Conservation (phyloP, 176 grass and related monocot species). For the Musa itinerans region DNA sequence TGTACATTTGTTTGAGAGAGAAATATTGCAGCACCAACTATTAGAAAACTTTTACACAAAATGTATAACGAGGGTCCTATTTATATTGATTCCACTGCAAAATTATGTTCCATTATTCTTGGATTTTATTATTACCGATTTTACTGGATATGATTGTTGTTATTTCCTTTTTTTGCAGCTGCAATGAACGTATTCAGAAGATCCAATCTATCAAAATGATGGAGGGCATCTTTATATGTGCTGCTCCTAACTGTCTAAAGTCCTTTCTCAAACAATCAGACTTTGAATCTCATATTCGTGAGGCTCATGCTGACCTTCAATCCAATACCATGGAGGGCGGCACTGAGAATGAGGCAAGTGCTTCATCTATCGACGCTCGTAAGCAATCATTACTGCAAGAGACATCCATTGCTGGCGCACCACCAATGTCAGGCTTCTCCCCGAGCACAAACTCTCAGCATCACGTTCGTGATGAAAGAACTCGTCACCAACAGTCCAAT, state of each 20-base stretch:
- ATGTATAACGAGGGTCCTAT: background rate
- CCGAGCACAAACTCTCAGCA: background rate
- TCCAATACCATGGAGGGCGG: slow-evolving; percentile 6
- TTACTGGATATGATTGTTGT: slow-evolving; percentile 19
- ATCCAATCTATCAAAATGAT: slow-evolving; percentile 94
- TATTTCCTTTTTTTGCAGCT: slow-evolving; percentile 44
- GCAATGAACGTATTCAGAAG: slow-evolving; percentile 95
- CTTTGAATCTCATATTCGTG: slow-evolving; percentile 65
- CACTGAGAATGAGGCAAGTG: background rate
- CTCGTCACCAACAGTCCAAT: background rate
- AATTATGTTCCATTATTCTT: background rate
- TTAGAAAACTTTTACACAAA: background rate
- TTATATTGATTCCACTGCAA: background rate
- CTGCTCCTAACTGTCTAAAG: slow-evolving; percentile 88
- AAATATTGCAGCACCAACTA: background rate
- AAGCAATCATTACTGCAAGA: slow-evolving; percentile 7
- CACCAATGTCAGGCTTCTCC: background rate
- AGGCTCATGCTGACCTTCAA: slow-evolving; percentile 22
- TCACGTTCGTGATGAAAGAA: slow-evolving; percentile 8
- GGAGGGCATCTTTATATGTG: slow-evolving; percentile 96
- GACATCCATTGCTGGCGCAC: slow-evolving; percentile 2
- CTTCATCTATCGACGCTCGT: background rate
- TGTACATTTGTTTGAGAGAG: background rate
- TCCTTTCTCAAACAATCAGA: slow-evolving; percentile 79
- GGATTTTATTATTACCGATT: background rate